Percentiles rank a stretch among this genome's conserved stretches.
phyloP scores from a whole-genome alignment of 2,329 filamentous ascomycete genomes.

The Coleophoma eucalyptorum region DNA sequence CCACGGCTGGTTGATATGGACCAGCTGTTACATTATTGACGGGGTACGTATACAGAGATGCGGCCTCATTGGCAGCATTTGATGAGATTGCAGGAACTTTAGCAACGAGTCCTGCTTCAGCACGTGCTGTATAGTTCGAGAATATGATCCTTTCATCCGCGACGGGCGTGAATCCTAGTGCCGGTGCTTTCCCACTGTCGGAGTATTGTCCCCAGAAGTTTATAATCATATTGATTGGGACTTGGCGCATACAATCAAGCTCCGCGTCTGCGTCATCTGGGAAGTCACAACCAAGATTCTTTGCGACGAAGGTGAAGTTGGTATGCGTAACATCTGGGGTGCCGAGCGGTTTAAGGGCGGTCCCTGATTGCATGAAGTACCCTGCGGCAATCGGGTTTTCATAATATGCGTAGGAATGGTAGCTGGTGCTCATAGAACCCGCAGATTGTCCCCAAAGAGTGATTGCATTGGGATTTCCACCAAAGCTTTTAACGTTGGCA shows the following conservation, averaged over 20 bases:
- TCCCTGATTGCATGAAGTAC: constrained; percentile 42
- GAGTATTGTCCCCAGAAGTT: constrained; percentile 1
- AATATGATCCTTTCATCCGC: neutral
- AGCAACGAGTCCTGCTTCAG: neutral
- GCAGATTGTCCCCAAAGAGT: constrained; percentile 48
- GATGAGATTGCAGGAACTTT: constrained; percentile 12
- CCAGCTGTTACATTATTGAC: neutral
- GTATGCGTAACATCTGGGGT: constrained; percentile 4
- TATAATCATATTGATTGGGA: neutral
- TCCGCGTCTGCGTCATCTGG: neutral
- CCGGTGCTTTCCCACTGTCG: neutral
- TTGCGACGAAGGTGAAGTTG: constrained; percentile 5
- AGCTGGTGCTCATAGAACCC: constrained; percentile 35
- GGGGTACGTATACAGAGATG: neutral
- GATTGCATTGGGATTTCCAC: constrained; percentile 44
- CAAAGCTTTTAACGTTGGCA: constrained; percentile 57
- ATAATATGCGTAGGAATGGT: constrained; percentile 44
- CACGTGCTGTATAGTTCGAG: neutral
- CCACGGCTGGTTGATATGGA: neutral
- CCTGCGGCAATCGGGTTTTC: constrained; percentile 44
- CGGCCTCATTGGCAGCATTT: constrained; percentile 13
- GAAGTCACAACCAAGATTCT: neutral
- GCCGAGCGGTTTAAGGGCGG: constrained; percentile 28
- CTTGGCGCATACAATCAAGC: constrained; percentile 4
- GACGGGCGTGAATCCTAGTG: neutral